Evolutionary conservation across 257 asterid species (phyloP).

Genomic region (Lithospermum erythrorhizon): DNA sequence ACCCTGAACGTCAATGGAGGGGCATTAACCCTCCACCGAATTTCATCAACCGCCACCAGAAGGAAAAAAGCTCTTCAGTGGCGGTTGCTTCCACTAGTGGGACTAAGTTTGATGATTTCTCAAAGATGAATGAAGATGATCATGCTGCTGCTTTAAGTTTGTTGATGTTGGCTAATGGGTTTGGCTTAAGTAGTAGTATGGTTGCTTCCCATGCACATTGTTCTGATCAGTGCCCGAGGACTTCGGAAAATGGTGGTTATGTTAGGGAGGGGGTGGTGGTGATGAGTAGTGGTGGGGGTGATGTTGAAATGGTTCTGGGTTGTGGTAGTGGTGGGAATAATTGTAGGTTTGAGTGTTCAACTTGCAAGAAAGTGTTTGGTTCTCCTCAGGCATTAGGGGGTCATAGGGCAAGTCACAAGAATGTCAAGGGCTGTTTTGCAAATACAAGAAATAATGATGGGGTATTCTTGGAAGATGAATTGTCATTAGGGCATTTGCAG

Average conservation of each 20-base stretch:
- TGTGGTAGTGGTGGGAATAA: conserved; percentile 1
- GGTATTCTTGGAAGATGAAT: conserved; percentile 15
- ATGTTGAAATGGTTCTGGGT: not conserved
- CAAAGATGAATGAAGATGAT: conserved; percentile 33
- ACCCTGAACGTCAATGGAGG: conserved; percentile 87
- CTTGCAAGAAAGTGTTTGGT: conserved; percentile 72
- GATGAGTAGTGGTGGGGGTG: not conserved
- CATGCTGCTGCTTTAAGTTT: conserved; percentile 49
- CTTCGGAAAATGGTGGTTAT: conserved; percentile 6
- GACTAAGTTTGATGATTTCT: not conserved
- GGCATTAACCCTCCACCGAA: conserved; percentile 66
- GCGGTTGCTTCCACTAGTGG: conserved; percentile 7
- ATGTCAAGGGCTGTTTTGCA: conserved; percentile 74
- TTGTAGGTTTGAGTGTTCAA: conserved; percentile 49
- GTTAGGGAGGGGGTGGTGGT: conserved; percentile 11
- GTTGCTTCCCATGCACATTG: not conserved
- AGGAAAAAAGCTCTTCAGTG: no score
- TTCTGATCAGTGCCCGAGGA: conserved; percentile 13
- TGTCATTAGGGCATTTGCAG: no score
- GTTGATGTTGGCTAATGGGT: conserved; percentile 35
- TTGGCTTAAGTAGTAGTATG: conserved; percentile 13
- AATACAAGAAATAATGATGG: conserved; percentile 27
- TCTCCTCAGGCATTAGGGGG: conserved; percentile 77
- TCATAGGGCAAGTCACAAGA: conserved; percentile 75
- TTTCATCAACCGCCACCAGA: no score